Evolutionary conservation across 192 early-diverging fungal genomes (phyloP).

Genomic region (Diversispora eburnea): DNA sequence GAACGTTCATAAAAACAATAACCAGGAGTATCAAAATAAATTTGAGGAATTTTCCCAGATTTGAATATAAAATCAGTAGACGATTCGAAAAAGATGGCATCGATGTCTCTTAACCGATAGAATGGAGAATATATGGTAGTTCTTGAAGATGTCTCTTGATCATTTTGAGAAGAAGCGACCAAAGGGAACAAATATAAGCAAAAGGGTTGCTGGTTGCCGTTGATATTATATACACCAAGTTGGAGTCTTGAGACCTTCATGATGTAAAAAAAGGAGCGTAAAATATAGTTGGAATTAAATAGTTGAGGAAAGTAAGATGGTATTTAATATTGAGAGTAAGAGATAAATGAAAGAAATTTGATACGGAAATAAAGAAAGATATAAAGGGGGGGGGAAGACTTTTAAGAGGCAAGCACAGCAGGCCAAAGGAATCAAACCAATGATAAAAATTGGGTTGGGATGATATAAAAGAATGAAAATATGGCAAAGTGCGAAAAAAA

Average conservation of each 20-base stretch:
- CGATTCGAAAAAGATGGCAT: constrained; percentile 28
- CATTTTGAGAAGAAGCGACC: neutral
- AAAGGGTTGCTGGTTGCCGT: constrained; percentile 27
- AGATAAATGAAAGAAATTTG: neutral
- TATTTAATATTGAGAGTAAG: neutral
- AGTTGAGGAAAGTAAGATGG: too few relatives aligned
- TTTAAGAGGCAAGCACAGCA: constrained; percentile 2
- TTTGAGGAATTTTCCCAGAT: constrained; percentile 25
- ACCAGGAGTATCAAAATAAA: constrained; percentile 28
- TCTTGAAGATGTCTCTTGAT: constrained; percentile 1
- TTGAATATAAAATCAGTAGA: constrained; percentile 7
- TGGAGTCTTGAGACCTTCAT: constrained; percentile 29
- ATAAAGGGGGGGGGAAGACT: neutral
- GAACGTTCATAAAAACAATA: constrained; percentile 30
- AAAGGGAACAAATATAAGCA: constrained; percentile 30
- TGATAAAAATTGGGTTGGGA: neutral
- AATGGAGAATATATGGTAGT: constrained; percentile 18
- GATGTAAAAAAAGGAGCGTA: constrained; percentile 12
- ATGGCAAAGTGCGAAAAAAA: neutral
- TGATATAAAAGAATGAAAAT: constrained; percentile 16
- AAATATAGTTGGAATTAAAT: constrained; percentile 16
- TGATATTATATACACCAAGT: constrained; percentile 23
- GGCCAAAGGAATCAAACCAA: neutral
- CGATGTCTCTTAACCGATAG: constrained; percentile 29
- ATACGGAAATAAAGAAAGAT: neutral